Conservation (phyloP, 495 filamentous ascomycete genomes). For the Talaromyces liani region DNA sequence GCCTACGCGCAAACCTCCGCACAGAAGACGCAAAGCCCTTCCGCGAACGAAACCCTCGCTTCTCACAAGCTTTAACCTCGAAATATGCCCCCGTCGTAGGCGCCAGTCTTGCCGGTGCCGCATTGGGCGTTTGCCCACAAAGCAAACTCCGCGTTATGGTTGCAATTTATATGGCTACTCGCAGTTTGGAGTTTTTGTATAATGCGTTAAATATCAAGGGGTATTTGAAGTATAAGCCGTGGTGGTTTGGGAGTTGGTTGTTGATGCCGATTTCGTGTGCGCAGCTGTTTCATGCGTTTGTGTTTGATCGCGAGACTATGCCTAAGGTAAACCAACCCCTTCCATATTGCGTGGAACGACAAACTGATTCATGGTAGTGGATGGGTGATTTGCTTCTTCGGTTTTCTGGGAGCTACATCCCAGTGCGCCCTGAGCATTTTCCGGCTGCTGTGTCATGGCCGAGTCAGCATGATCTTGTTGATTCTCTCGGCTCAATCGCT, state of each 20-base stretch:
- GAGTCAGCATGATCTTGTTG: conserved; percentile 63
- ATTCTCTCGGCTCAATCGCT: conserved; percentile 74
- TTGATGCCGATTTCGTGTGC: conserved; percentile 87
- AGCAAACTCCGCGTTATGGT: conserved; percentile 72
- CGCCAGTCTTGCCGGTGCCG: conserved; percentile 75
- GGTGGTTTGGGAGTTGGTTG: conserved; percentile 97
- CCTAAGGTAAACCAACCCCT: conserved; percentile 41
- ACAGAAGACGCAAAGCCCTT: conserved; percentile 68
- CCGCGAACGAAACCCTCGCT: conserved; percentile 70
- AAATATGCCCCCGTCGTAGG: conserved; percentile 79
- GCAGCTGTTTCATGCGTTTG: conserved; percentile 82
- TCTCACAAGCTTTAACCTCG: conserved; percentile 68
- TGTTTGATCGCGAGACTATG: conserved; percentile 88
- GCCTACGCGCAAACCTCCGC: conserved; percentile 70
- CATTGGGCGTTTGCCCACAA: conserved; percentile 69
- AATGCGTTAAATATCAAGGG: conserved; percentile 76
- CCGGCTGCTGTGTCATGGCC: conserved; percentile 68
- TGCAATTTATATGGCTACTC: conserved; percentile 69
- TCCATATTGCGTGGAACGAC: neutral
- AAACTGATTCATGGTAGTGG: conserved; percentile 30
- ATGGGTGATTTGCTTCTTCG: conserved; percentile 69
- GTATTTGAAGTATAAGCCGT: conserved; percentile 63
- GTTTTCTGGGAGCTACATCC: conserved; percentile 71
- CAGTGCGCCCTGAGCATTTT: conserved; percentile 59
- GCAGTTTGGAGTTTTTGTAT: conserved; percentile 79